Percentiles rank a stretch among this genome's conserved stretches.
Conservation (phyloP, 2,329 filamentous ascomycete genomes). For the Colletotrichum tamarilloi region DNA sequence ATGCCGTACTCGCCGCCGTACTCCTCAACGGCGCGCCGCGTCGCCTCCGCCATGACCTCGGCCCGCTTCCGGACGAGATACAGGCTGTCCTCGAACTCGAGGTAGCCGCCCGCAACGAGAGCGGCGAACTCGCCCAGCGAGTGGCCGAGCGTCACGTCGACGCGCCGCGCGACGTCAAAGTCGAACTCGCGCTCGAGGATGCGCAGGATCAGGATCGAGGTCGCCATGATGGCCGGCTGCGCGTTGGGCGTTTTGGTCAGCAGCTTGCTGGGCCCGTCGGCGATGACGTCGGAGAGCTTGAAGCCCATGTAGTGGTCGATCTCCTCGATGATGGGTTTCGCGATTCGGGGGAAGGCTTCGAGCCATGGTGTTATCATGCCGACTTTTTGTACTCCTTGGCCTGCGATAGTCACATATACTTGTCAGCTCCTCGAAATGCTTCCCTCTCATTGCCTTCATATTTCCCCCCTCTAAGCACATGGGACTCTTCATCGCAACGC, state of each 20-base stretch:
- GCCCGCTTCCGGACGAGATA: conserved; percentile 81
- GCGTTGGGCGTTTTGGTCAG: conserved; percentile 88
- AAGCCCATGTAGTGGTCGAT: conserved; percentile 83
- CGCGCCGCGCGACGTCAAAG: conserved; percentile 76
- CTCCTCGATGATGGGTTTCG: conserved; percentile 82
- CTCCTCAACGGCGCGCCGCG: conserved; percentile 70
- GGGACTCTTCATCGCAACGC: neutral
- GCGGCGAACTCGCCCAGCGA: conserved; percentile 95
- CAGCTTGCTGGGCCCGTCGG: conserved; percentile 78
- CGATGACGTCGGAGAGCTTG: conserved; percentile 81
- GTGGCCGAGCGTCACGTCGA: conserved; percentile 89
- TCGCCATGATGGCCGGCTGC: conserved; percentile 96
- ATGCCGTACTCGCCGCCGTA: conserved; percentile 90
- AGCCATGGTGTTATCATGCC: conserved; percentile 91
- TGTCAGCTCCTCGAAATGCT: neutral
- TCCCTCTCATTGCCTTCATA: neutral
- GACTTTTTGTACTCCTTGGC: conserved; percentile 89
- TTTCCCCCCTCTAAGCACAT: neutral
- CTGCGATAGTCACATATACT: conserved; percentile 52
- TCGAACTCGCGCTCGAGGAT: conserved; percentile 88
- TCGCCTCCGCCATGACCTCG: conserved; percentile 85
- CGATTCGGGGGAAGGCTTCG: conserved; percentile 83
- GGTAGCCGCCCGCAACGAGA: conserved; percentile 84
- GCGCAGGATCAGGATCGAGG: conserved; percentile 88
- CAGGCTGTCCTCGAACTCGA: conserved; percentile 82